Evolutionary conservation across 78 protist species (phyloP).

Genomic region (Tieghemostelium lacteum): DNA sequence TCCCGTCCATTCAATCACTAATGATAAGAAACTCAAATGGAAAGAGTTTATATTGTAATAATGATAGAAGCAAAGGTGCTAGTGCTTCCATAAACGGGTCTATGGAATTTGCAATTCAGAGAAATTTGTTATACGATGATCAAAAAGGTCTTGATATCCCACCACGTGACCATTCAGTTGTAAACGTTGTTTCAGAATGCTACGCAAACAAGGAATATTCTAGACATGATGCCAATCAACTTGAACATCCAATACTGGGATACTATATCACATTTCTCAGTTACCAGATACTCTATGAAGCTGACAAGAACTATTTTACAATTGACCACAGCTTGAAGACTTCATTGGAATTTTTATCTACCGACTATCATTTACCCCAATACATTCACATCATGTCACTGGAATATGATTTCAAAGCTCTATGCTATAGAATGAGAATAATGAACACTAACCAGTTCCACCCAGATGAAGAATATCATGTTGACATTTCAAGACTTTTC

Average conservation of each 20-base stretch:
- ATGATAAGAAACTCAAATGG: not conserved
- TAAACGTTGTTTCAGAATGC: conserved; percentile 1
- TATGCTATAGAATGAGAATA: too few species aligned
- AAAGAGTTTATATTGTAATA: not conserved
- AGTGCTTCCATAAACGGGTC: not conserved
- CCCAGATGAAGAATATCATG: too few species aligned
- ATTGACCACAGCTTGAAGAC: too few species aligned
- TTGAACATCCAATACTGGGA: not conserved
- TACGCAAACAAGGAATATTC: not conserved
- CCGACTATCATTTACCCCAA: too few species aligned
- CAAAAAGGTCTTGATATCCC: conserved; percentile 32
- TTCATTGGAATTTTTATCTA: too few species aligned
- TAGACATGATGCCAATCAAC: not conserved
- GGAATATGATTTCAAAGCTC: too few species aligned
- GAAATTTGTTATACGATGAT: conserved; percentile 9
- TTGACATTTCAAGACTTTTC: too few species aligned
- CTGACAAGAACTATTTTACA: too few species aligned
- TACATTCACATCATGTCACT: conserved; percentile 8
- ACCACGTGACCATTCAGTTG: conserved; percentile 1
- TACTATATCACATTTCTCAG: conserved; percentile 5
- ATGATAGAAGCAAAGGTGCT: conserved; percentile 36
- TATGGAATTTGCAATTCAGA: not conserved
- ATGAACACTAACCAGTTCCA: too few species aligned
- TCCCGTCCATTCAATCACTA: not conserved
- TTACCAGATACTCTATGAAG: too few species aligned